Evolutionary conservation across 148 eudicot genomes (phyloP), one percentile per base, ranked within the genome.

Genomic region (Suaeda aralocaspica): DNA sequence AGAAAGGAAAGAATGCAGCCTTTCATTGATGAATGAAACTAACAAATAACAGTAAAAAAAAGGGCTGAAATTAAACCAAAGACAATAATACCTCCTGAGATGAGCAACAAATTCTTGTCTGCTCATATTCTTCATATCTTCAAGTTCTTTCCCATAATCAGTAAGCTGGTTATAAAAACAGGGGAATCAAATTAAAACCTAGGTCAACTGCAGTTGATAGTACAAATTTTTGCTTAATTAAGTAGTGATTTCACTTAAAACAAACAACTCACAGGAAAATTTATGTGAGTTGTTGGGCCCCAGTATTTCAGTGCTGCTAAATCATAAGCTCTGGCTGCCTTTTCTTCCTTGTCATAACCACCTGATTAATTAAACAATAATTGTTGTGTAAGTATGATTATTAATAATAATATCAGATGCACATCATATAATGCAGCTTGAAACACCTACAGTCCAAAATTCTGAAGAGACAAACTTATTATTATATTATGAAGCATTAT

Each of bases 41-140:
- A 8, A 31, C 15, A 59, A 60, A 58, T 51, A 25, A 24, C 2
- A 91, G n/a, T n/a, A n/a, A n/a, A n/a, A n/a, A n/a, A n/a, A n/a
- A n/a, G n/a, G n/a, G n/a, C n/a, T n/a, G n/a, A n/a, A n/a, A n/a
- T n/a, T n/a, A n/a, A n/a, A n/a, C n/a, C n/a, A n/a, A n/a, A n/a
- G n/a, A n/a, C n/a, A n/a, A n/a, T n/a, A n/a, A n/a, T n/a, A n/a
- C n/a, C n/a, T 87, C 79, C 99, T 81, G 24, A 95, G 84, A 29
- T 95, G 97, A 82, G 99, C 99, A 71, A 95, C 97, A 80, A 77
- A 95, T 79, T 95, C 99, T 75, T 91, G 99, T 71, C 97, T 82
- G 41, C 84, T 84, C 96, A 91, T 91, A 79, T 84, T 94, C 81
- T 95, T 92, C 98, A 91, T 93, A 7, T 85, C 92, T 58, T 89